Evolutionary conservation across 805 yeast species (phyloP), one percentile per base, ranked within the genome.

Genomic region (Priceomyces fermenticarens): DNA sequence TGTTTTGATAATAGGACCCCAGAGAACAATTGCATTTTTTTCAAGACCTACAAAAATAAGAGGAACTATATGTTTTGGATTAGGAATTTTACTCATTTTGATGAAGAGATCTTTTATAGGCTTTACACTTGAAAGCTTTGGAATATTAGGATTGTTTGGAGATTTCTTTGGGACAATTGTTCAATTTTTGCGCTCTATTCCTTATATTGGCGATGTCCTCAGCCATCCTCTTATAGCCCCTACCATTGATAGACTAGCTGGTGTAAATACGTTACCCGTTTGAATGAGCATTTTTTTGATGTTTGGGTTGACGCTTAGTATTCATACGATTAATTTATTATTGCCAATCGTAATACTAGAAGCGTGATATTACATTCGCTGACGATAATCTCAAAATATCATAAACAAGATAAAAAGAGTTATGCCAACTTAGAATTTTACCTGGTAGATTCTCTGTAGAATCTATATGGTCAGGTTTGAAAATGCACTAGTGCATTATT

Each of bases 101-200:
- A 53, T 78, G 52, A 85, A 85, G 54, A 75, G 83, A 67, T 80
- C 97, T 1, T 86, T 93, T 56, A 53, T 83, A 17, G 99, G 99
- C 7, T 91, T 93, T 55, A 58, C 83, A 2, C 66, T 91, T 30
- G 99, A 91, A 61, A 78, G 84, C 38, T 68, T 90, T 47, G 99
- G 99, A n/a, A 88, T 91, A 17, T 64, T 91, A 45, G 90, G 88
- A 6, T 69, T 91, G 29, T 91, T 93, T 65, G 99, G 89, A 29
- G 98, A 93, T 63, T 90, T 93, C 62, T 86, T 91, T 55, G 88
- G 95, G 17, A 87, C 95, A 10, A 81, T 93, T 35, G 78, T 91
- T 10, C 85, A 87, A 50, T 91, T 93, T 57, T 72, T 91, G 54
- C 75, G 97, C 60, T 84, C 95, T 4, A 62, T 91, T 52, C 99